A percentile compares a stretch with the other conserved stretches of the same genome.
These are phyloP conservation scores for Pichia paraexigua DNA, from an alignment of 805 yeast species.

Conservation along the genomic window DNA sequence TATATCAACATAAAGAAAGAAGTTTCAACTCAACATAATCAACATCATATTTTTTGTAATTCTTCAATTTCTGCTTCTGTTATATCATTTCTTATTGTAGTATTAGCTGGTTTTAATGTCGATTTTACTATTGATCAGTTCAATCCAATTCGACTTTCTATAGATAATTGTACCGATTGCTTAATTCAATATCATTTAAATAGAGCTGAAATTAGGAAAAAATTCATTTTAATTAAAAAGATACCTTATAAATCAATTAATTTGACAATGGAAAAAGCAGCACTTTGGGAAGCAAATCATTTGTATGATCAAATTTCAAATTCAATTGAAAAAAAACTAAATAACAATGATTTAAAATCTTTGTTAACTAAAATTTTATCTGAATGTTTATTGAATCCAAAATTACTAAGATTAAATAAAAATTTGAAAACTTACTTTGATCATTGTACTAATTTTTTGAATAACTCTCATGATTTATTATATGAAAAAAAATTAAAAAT, in stretches of 20 bases:
- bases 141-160: conserved; percentile 19
- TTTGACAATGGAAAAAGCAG: conserved; percentile 17
- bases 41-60: conserved; percentile 13
- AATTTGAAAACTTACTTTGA: conserved; percentile 32
- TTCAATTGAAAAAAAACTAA: conserved; percentile 18
- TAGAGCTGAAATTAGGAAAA: conserved; percentile 41
- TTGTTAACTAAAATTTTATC: conserved; percentile 28
- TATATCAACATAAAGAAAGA: conserved; percentile 2
- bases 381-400: conserved; percentile 48
- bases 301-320: conserved; percentile 12
- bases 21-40: neutral
- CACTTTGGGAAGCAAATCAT: conserved; percentile 22
- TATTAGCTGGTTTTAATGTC: conserved; percentile 12
- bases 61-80: conserved; percentile 7
- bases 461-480: conserved; percentile 7
- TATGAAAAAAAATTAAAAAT: conserved; percentile 18
- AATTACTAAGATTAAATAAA: conserved; percentile 34
- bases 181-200: conserved; percentile 44
- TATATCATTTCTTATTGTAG: conserved; percentile 9
- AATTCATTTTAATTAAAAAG: conserved; percentile 43
- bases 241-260: conserved; percentile 19
- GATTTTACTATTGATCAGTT: conserved; percentile 28
- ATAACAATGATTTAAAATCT: conserved; percentile 7
- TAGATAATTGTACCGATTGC: conserved; percentile 48
- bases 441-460: conserved; percentile 25